A percentile compares a stretch with the other conserved stretches of the same genome.
phyloP scores from a whole-genome alignment of 2,329 filamentous ascomycete genomes.

The Neonectria neomacrospora region DNA sequence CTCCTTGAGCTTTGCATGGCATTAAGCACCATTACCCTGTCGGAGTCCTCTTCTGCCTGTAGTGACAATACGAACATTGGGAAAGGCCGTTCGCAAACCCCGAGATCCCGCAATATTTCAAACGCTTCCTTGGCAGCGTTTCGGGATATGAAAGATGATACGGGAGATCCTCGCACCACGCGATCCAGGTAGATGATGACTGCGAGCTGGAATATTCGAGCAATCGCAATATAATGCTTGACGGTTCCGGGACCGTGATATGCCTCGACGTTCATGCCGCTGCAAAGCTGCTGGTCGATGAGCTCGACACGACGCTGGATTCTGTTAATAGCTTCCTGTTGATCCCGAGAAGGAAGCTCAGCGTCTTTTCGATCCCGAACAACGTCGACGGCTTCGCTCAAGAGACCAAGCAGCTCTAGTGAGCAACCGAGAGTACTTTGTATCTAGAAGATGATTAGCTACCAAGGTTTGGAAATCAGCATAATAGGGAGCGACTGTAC shows the following conservation, averaged over 20 bases:
- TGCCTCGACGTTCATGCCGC: slow-evolving; percentile 5
- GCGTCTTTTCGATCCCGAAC: not conserved
- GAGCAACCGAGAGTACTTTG: slow-evolving; percentile 20
- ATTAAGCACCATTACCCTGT: slow-evolving; percentile 5
- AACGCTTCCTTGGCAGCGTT: slow-evolving; percentile 13
- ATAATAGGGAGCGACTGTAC: not conserved
- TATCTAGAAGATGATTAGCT: not conserved
- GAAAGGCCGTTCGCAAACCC: slow-evolving; percentile 17
- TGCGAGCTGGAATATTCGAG: slow-evolving; percentile 11
- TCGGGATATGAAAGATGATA: not conserved
- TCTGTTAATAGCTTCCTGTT: not conserved
- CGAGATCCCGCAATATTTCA: not conserved
- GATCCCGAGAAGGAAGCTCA: not conserved
- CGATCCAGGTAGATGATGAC: slow-evolving; percentile 17
- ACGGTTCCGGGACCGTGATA: slow-evolving; percentile 1
- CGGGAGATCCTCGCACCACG: slow-evolving; percentile 10
- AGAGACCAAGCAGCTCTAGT: slow-evolving; percentile 6
- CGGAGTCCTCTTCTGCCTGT: slow-evolving; percentile 10
- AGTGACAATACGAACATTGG: slow-evolving; percentile 16
- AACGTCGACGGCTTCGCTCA: slow-evolving; percentile 6
- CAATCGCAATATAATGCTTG: slow-evolving; percentile 6
- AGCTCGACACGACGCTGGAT: slow-evolving; percentile 8
- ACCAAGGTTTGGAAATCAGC: not conserved
- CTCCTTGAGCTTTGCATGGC: slow-evolving; percentile 4
- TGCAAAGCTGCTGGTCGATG: slow-evolving; percentile 13